These are phyloP conservation scores for Discostella stelligeroides DNA, from an alignment of 108 stramenopile genomes.

Conservation along the genomic window DNA sequence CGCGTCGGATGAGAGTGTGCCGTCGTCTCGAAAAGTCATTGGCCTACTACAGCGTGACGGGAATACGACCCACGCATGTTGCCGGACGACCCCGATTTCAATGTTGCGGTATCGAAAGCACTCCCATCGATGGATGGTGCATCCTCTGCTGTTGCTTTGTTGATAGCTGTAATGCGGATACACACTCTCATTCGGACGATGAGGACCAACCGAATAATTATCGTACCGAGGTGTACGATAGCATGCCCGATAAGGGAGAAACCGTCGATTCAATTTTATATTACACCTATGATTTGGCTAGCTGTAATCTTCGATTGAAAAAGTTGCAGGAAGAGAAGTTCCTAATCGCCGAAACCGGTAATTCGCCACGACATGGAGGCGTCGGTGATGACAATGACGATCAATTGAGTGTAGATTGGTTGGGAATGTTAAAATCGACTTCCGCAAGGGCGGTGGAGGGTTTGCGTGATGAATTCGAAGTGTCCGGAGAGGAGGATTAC, in stretches of 20 bases:
- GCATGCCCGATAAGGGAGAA: constrained; percentile 56
- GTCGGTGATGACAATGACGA: background rate
- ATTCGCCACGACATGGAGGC: constrained; percentile 6
- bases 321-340: constrained; percentile 65
- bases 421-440: constrained; percentile 33
- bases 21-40: constrained; percentile 83
- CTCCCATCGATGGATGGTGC: constrained; percentile 54
- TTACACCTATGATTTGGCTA: constrained; percentile 76
- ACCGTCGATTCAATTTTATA: constrained; percentile 83
- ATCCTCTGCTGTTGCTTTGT: constrained; percentile 31
- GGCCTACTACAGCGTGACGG: constrained; percentile 76
- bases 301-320: constrained; percentile 58
- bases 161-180: constrained; percentile 27
- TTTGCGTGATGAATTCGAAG: constrained; percentile 49
- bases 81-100: constrained; percentile 72
- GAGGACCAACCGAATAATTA: constrained; percentile 15
- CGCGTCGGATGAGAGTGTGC: constrained; percentile 62
- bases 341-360: constrained; percentile 70
- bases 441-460: constrained; percentile 38
- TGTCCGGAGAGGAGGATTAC: constrained; percentile 37
- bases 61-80: constrained; percentile 74
- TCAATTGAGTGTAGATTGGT: constrained; percentile 20
- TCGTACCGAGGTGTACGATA: constrained; percentile 30
- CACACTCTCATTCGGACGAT: constrained; percentile 2
- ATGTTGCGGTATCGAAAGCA: constrained; percentile 72